A percentile compares a stretch with the other conserved stretches of the same genome.
Conservation (phyloP, 257 asterid species). For the Solanum chilense region DNA sequence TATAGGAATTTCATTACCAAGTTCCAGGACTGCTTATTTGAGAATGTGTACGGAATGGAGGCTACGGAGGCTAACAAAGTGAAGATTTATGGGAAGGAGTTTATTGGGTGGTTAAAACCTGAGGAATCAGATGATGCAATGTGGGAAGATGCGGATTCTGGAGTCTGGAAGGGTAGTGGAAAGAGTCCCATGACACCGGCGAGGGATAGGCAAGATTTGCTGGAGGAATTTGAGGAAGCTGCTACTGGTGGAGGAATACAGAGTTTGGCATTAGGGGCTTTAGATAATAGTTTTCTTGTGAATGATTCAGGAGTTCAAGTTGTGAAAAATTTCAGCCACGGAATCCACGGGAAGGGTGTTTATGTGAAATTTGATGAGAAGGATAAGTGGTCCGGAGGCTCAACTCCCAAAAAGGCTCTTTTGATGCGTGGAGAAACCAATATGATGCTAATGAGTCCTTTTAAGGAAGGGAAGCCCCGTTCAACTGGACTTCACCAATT, state of each 20-base stretch:
- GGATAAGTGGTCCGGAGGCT: conserved; percentile 18
- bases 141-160: conserved; percentile 95
- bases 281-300: conserved; percentile 90
- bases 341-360: conserved; percentile 95
- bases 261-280: conserved; percentile 91
- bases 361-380: conserved; percentile 62
- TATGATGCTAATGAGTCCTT: conserved; percentile 93
- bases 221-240: conserved; percentile 89
- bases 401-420: conserved; percentile 73
- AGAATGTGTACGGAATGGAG: conserved; percentile 72
- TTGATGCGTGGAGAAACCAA: conserved; percentile 96
- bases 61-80: conserved; percentile 72
- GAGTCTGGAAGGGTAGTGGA: conserved; percentile 57
- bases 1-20: conserved; percentile 56
- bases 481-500: conserved; percentile 76
- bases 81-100: conserved; percentile 83
- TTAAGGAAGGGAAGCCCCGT: conserved; percentile 61
- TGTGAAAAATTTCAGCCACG: conserved; percentile 94
- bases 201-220: conserved; percentile 65
- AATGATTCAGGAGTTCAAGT: conserved; percentile 91
- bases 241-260: conserved; percentile 83
- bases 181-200: conserved; percentile 28
- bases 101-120: conserved; percentile 80
- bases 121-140: conserved; percentile 82
- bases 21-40: conserved; percentile 80